Evolutionary conservation across 2,329 filamentous ascomycete species (phyloP), one percentile per base, ranked within the genome.

Genomic region (Pseudogymnoascus sp.): DNA sequence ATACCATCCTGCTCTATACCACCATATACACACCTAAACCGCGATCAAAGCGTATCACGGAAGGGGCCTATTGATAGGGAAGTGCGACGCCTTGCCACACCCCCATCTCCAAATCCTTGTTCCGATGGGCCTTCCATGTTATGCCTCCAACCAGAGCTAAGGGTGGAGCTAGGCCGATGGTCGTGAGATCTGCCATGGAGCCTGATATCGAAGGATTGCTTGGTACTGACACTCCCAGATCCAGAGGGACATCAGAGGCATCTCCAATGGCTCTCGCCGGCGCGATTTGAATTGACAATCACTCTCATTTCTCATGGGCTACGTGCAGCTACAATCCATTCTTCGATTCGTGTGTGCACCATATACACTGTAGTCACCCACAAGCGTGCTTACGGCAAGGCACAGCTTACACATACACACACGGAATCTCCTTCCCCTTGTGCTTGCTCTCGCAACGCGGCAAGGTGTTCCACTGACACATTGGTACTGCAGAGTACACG

Each of bases 101-200:
- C 47, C 28, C 47, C 47, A 35, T 53, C 47, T 33, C 47, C 47
- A 11, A 53, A 53, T 53, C 28, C 47, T 53, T 53, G 47, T 33
- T 53, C 15, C 47, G 47, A 53, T 53, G n/a, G n/a, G 47, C 47
- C 47, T 53, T 53, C 47, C 47, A 53, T 53, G 28, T 53, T 33
- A 53, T 35, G 47, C 47, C 47, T 53, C 41, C 28, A 20, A 50
- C 28, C 41, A 50, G 22, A 15, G 41, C 41, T 30, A 50, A 43
- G 47, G 9, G 47, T 20, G 47, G 47, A 33, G 47, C 47, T 53
- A 53, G 20, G 28, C 8, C 47, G 47, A 53, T 53, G 28, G 47
- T n/a, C 33, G n/a, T 12, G 47, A 53, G 47, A 53, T 53, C 47
- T 53, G 12, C 47, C 47, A 53, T 35, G 15, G 47, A 53, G 47